Conservation (phyloP, 2,329 filamentous ascomycete species). For the Cladosporium sp. region DNA sequence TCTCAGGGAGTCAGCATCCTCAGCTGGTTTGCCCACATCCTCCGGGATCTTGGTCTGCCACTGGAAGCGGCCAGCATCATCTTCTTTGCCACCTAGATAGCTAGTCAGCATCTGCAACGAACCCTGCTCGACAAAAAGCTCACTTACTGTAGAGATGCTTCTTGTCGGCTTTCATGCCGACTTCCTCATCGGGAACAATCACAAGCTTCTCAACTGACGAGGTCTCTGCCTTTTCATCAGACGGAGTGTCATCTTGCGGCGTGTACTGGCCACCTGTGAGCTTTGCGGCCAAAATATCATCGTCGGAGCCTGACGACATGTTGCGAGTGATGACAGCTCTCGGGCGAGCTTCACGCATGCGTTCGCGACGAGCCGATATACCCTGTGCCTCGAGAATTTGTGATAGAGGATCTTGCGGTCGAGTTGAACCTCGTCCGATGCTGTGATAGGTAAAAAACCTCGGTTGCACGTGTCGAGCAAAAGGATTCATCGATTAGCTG, state of each 20-base stretch:
- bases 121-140: no score
- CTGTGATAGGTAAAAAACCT: no score
- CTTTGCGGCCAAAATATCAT: neutral
- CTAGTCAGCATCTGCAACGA: neutral
- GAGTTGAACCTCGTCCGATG: no score
- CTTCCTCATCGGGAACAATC: neutral
- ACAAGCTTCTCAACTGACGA: neutral
- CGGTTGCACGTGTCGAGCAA: no score
- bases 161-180: conserved; percentile 4
- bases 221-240: neutral
- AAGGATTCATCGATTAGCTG: no score
- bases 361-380: no score
- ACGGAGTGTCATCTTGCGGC: neutral
- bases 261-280: neutral
- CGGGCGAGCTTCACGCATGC: no score
- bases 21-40: conserved; percentile 53
- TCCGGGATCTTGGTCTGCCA: conserved; percentile 56
- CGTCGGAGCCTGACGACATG: neutral
- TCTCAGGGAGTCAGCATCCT: conserved; percentile 58
- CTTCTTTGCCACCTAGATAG: conserved; percentile 41
- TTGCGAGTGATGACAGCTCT: neutral
- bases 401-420: no score
- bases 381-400: no score
- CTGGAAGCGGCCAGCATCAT: conserved; percentile 46
- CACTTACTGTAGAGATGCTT: conserved; percentile 7